A percentile compares a stretch with the other conserved stretches of the same genome.
These are phyloP conservation scores for Geosmithia putterillii DNA, from an alignment of 2,329 filamentous ascomycete species.

Conservation along the genomic window DNA sequence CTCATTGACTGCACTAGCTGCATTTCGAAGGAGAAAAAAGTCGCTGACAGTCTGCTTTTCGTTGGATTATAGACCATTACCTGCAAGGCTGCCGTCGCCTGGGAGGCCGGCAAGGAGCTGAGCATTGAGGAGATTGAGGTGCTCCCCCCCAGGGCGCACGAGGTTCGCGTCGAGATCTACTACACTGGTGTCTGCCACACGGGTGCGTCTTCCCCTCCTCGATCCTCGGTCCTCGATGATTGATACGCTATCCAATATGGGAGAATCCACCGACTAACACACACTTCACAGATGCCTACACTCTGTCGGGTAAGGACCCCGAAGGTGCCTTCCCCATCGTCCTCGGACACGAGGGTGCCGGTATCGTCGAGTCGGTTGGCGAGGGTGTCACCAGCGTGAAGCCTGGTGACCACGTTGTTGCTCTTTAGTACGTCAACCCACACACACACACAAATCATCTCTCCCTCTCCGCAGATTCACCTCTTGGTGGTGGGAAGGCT, in stretches of 20 bases:
- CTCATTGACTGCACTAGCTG: too few species aligned
- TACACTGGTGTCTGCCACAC: slow-evolving; percentile 99
- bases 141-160: slow-evolving; percentile 73
- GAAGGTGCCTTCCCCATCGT: slow-evolving; percentile 89
- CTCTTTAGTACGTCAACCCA: slow-evolving; percentile 58
- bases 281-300: slow-evolving; percentile 68
- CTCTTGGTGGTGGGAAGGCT: too few species aligned
- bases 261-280: too few species aligned
- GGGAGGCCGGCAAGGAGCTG: slow-evolving; percentile 88
- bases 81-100: slow-evolving; percentile 95
- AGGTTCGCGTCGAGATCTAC: slow-evolving; percentile 93
- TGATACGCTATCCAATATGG: too few species aligned
- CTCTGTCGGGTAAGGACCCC: slow-evolving; percentile 89
- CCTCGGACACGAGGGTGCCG: slow-evolving; percentile 82
- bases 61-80: slow-evolving; percentile 60
- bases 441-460: too few species aligned
- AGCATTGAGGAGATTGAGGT: slow-evolving; percentile 90
- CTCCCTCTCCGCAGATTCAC: too few species aligned
- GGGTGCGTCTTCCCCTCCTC: slow-evolving; percentile 40
- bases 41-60: neutral
- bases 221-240: too few species aligned
- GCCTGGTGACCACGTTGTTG: slow-evolving; percentile 81
- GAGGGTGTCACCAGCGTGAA: slow-evolving; percentile 94
- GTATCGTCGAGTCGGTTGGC: slow-evolving; percentile 84
- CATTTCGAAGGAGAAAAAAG: too few species aligned